phyloP scores from a whole-genome alignment of 345 rosid species.

The Draba incana region DNA sequence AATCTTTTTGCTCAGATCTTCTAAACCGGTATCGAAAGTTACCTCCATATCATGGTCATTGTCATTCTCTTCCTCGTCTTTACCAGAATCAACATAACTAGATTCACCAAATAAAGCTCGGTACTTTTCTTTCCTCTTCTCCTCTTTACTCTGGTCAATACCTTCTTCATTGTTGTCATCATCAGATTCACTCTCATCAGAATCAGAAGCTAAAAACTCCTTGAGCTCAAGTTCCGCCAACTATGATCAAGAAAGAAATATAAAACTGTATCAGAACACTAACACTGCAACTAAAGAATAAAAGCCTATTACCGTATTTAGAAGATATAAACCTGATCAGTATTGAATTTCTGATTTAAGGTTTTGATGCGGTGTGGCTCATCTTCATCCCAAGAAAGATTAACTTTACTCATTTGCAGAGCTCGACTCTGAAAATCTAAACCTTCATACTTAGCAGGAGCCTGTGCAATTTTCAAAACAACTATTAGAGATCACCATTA shows the following conservation, averaged over 20 bases:
- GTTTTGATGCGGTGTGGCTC: slow-evolving; percentile 86
- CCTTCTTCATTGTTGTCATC: slow-evolving; percentile 40
- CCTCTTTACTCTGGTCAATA: slow-evolving; percentile 48
- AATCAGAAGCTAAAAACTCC: slow-evolving; percentile 91
- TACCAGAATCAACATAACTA: slow-evolving; percentile 55
- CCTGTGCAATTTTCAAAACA: slow-evolving; percentile 47
- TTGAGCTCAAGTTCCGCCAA: slow-evolving; percentile 77
- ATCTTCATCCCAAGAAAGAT: slow-evolving; percentile 95
- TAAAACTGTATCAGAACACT: slow-evolving; percentile 34
- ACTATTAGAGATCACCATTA: slow-evolving; percentile 4
- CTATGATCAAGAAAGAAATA: slow-evolving; percentile 42
- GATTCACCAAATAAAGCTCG: slow-evolving; percentile 58
- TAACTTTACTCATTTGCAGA: slow-evolving; percentile 77
- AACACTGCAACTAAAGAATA: slow-evolving; percentile 9
- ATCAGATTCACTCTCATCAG: slow-evolving; percentile 73
- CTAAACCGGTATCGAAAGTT: slow-evolving; percentile 88
- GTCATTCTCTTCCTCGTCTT: slow-evolving; percentile 66
- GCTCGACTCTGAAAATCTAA: slow-evolving; percentile 79
- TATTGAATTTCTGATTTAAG: slow-evolving; percentile 69
- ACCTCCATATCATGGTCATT: slow-evolving; percentile 87
- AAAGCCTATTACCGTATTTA: background rate
- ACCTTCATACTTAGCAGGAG: slow-evolving; percentile 72
- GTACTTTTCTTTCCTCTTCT: slow-evolving; percentile 58
- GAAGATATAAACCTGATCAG: slow-evolving; percentile 66
- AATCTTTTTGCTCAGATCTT: slow-evolving; percentile 79